Base-by-base conservation (phyloP, 2,329 filamentous ascomycete genomes). In the Myriangium duriaei region DNA sequence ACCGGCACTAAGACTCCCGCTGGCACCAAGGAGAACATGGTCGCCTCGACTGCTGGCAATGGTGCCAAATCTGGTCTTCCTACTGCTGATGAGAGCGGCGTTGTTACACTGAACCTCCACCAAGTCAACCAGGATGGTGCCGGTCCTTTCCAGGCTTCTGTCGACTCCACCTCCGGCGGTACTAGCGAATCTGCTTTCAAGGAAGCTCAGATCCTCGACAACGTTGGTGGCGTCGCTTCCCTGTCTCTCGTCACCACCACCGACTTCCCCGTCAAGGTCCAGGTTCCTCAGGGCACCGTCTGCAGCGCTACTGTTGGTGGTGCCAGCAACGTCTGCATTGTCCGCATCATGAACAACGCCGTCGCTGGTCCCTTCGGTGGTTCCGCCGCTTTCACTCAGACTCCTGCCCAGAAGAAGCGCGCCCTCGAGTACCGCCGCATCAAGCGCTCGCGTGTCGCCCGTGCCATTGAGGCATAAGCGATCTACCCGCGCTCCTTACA, bases 101-200 rank as follows among this genome's bases (percentile, higher is more conserved):
- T 66, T 17, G 62, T 81, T 53, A 68, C 64, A 41, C 69, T 81
- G 68, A 74, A 69, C 43, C 80, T 72, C 62, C 74, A 76, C 55
- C 72, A 81, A 47, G 72, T 81, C 61, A 81, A 81, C 67, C 76
- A 80, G 56, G 76, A 81, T 49, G 76, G 76, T 14, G 77, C 76
- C 0, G 77, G 76, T 2, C 75, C 75, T 1, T 59, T 81, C 33
- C 68, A 62, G 18, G 76, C 76, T 6, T 62, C 64, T 30, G 62
- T 81, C 34, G 76, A 81, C 50, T 58, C 64, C 30, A 77, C 74
- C 16, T 79, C 74, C 2, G 75, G 73, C 21, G 77, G 76, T 38
- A 73, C 68, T 4, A 71, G 79, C 49, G 53, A 67, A 15, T 50
- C 57, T 29, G 76, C 76, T 18, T 81, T 81, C 67, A 52, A 76